Evolutionary conservation across 805 yeast species (phyloP).

Genomic region (Spathaspora passalidarum): DNA sequence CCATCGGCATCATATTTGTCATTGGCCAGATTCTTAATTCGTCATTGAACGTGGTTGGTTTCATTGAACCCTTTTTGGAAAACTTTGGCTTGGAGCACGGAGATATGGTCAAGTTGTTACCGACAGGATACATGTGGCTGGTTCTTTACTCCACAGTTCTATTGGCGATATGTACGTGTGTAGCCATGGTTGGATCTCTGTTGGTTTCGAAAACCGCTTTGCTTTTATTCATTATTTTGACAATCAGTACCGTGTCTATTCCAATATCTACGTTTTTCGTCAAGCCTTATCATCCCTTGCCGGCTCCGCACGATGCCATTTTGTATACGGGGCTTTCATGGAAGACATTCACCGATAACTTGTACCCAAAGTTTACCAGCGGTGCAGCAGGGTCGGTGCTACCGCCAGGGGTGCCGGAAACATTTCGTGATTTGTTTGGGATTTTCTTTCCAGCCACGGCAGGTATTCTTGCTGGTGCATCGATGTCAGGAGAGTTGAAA

Average conservation of each 20-base stretch:
- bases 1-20: constrained; percentile 91
- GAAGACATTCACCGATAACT: constrained; percentile 61
- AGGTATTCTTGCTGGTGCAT: constrained; percentile 97
- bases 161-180: constrained; percentile 65
- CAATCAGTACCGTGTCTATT: constrained; percentile 72
- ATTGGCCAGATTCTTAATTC: constrained; percentile 91
- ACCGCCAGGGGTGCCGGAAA: constrained; percentile 53
- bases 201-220: constrained; percentile 82
- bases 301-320: constrained; percentile 43
- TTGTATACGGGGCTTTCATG: constrained; percentile 73
- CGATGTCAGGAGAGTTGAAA: constrained; percentile 92
- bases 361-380: constrained; percentile 76
- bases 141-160: constrained; percentile 70
- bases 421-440: constrained; percentile 84
- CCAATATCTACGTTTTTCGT: constrained; percentile 74
- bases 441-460: constrained; percentile 98
- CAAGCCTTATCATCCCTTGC: constrained; percentile 50
- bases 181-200: constrained; percentile 78
- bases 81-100: constrained; percentile 71
- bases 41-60: constrained; percentile 92
- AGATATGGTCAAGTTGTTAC: constrained; percentile 53
- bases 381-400: constrained; percentile 90
- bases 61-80: constrained; percentile 82
- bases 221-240: constrained; percentile 61
- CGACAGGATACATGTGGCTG: constrained; percentile 67